Conservation (phyloP, 2,329 filamentous ascomycete genomes). For the Xylariales sp. region DNA sequence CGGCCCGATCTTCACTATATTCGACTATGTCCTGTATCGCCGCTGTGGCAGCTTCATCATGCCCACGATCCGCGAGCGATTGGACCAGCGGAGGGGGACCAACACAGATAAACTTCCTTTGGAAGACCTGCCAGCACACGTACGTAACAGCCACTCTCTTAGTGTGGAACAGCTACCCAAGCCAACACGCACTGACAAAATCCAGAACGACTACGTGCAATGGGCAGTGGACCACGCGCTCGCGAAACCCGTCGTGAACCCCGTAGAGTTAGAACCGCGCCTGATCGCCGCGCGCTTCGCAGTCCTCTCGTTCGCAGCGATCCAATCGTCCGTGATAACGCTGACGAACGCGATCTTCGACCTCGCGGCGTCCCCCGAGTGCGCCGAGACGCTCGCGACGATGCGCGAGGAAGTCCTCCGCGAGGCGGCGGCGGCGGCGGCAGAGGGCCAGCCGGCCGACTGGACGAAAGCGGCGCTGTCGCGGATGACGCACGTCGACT, state of each 20-base stretch:
- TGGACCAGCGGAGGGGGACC: conserved; percentile 35
- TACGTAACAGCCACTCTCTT: conserved; percentile 25
- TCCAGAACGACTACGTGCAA: conserved; percentile 54
- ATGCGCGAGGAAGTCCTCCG: conserved; percentile 53
- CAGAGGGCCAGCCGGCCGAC: not conserved
- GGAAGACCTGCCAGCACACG: conserved; percentile 36
- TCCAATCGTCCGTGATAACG: conserved; percentile 55
- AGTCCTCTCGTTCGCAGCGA: conserved; percentile 53
- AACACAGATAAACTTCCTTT: conserved; percentile 38
- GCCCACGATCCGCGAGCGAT: conserved; percentile 51
- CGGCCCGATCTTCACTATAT: conserved; percentile 47
- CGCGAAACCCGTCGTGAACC: conserved; percentile 43
- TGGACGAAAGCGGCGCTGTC: conserved; percentile 53
- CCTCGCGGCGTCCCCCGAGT: conserved; percentile 48
- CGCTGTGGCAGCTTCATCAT: conserved; percentile 49
- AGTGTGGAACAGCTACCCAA: not conserved
- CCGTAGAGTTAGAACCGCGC: conserved; percentile 46
- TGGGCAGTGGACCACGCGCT: conserved; percentile 54
- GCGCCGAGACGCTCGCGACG: conserved; percentile 41
- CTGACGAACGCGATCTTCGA: conserved; percentile 54
- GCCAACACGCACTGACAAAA: not conserved
- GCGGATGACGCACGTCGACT: conserved; percentile 55
- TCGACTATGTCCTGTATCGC: conserved; percentile 49
- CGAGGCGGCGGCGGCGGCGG: conserved; percentile 35
- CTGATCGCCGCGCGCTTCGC: conserved; percentile 51